Percentiles rank a stretch among this genome's conserved stretches.
Conservation (phyloP, 2,329 filamentous ascomycete genomes). For the Incumbomyces delicatus region DNA sequence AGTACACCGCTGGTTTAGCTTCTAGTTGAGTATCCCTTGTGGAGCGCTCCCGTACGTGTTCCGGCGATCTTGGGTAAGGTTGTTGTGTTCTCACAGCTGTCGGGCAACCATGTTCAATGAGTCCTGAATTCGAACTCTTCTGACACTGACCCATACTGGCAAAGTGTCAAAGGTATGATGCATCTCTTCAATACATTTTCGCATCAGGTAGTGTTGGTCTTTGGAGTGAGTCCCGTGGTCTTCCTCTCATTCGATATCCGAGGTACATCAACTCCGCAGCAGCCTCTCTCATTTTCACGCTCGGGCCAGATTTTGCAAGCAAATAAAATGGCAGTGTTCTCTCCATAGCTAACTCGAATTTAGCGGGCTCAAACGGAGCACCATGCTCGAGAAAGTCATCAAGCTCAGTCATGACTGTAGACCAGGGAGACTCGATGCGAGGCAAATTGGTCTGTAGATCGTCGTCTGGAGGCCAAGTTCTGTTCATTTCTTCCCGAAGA, state of each 20-base stretch:
- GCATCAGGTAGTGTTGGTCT: too few species aligned
- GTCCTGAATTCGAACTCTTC: too few species aligned
- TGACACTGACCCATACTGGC: too few species aligned
- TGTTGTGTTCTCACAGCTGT: too few species aligned
- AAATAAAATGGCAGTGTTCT: conserved; percentile 4
- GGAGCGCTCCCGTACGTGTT: too few species aligned
- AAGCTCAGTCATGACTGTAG: background rate
- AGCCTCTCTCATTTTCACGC: conserved; percentile 6
- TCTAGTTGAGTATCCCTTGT: too few species aligned
- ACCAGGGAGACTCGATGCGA: conserved; percentile 3
- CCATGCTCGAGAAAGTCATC: conserved; percentile 3
- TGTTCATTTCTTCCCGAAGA: background rate
- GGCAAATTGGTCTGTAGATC: conserved; percentile 2
- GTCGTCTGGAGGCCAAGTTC: conserved; percentile 5
- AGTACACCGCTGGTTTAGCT: too few species aligned
- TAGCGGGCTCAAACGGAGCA: background rate
- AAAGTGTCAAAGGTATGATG: too few species aligned
- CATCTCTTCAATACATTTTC: too few species aligned
- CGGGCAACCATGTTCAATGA: too few species aligned
- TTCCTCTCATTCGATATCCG: background rate
- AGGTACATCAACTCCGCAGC: conserved; percentile 4
- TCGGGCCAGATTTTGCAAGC: conserved; percentile 5
- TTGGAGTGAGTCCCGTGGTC: background rate
- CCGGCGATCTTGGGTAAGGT: too few species aligned
- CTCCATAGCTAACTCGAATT: conserved; percentile 6